Evolutionary conservation across 352 stramenopile genomes (phyloP), one percentile per base, ranked within the genome.

Genomic region (Phytophthora citricola): DNA sequence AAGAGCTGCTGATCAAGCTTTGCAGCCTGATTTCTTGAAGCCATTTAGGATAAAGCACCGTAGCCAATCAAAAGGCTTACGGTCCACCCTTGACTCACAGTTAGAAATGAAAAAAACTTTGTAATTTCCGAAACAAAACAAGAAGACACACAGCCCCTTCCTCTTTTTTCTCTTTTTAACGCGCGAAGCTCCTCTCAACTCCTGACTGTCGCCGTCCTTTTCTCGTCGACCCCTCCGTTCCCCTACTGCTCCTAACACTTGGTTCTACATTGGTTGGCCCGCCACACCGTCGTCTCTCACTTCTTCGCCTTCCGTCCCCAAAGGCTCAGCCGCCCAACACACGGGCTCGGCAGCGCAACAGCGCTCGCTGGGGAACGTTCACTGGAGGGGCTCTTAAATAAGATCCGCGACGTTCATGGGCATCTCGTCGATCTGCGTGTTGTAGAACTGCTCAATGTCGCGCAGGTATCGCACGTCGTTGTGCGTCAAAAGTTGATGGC

Each of bases 371-470:
- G 58, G 53, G 57, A 71, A 68, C 62, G 63, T 31, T 76, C 50
- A 51, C 45, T 66, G 8, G 22, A 60, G 59, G 49, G 66, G 51
- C 50, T 72, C 79, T 91, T 99, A 99, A 91, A 99, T 98, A 82
- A 99, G 93, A 92, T 99, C 97, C 59, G 94, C 96, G 62, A 99
- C 97, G 83, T 99, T 98, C 89, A 98, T 98, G 62, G 98, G 98
- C 96, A 99, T 99, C 85, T 99, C 97, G 69, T 98, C 94, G 76
- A 99, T 99, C 76, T 99, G 93, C 62, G 98, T 99, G 77, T 98
- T 98, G 93, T 99, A 99, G 87, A 99, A 99, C 81, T 98, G 86
- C 86, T 99, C 98, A 78, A 99, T 99, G 86, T 99, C 98, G 79
- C 95, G 92, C 66, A 99, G 83, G 84, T 99, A 99, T 85, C 95